A percentile compares a stretch with the other conserved stretches of the same genome.
phyloP scores from a whole-genome alignment of 2,329 filamentous ascomycete species.

The Penicillium sp. region DNA sequence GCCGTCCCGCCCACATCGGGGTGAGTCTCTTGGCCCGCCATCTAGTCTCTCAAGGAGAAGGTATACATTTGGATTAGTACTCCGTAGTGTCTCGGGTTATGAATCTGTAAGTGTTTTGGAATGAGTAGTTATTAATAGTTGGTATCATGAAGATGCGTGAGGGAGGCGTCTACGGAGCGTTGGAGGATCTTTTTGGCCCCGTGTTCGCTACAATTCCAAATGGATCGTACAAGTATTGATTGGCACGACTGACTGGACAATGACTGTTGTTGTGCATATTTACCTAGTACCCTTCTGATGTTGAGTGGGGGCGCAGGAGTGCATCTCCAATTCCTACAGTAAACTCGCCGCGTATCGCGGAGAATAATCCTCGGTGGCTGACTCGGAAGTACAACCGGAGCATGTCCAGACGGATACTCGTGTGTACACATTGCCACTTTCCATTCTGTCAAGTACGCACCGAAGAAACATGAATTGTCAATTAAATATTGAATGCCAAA shows the following conservation, averaged over 20 bases:
- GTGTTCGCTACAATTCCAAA: background rate
- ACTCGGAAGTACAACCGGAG: background rate
- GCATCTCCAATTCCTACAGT: background rate
- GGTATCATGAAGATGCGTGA: background rate
- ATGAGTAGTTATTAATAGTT: background rate
- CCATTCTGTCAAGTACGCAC: background rate
- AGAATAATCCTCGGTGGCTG: background rate
- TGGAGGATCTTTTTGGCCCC: background rate
- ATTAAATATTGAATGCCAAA: background rate
- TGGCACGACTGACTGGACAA: background rate
- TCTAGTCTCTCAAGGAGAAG: background rate
- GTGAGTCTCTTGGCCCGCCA: constrained; percentile 1
- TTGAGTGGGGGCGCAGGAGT: background rate
- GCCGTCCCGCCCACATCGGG: background rate
- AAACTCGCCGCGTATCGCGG: background rate
- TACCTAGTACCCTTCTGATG: background rate
- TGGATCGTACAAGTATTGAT: background rate
- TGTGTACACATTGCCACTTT: background rate
- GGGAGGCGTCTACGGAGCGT: background rate
- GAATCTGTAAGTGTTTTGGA: background rate
- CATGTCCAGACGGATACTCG: background rate
- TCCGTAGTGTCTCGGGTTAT: background rate
- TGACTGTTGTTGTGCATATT: background rate
- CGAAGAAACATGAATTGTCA: background rate
- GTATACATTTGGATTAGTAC: background rate